These are phyloP conservation scores for Corymbia citriodora DNA, from an alignment of 441 rosid genomes.

Conservation along the genomic window DNA sequence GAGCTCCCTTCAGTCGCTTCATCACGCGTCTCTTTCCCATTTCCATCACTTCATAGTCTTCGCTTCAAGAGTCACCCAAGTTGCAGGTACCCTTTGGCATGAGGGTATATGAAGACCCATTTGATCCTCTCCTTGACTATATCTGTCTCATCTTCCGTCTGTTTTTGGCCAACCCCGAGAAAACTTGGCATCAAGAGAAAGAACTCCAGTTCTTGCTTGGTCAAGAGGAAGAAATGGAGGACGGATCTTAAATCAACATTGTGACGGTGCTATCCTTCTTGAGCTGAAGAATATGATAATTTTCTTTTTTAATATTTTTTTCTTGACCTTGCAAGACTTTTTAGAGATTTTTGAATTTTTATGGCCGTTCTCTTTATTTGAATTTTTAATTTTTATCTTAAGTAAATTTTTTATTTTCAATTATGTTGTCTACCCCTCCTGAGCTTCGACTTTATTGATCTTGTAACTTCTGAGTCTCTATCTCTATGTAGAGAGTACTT, in stretches of 20 bases:
- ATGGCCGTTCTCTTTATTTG: background rate
- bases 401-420: background rate
- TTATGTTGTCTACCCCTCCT: conserved; percentile 21
- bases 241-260: background rate
- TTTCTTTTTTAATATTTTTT: conserved; percentile 12
- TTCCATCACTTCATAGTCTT: conserved; percentile 5
- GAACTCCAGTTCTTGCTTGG: background rate
- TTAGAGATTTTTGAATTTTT: accelerated
- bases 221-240: background rate
- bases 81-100: background rate
- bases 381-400: background rate
- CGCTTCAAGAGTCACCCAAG: background rate
- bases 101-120: background rate
- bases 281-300: conserved; percentile 25
- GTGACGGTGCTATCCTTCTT: conserved; percentile 34
- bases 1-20: background rate
- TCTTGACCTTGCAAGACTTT: conserved; percentile 91
- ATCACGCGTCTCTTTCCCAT: background rate
- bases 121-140: background rate
- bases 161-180: background rate
- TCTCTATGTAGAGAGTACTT: background rate
- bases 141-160: background rate
- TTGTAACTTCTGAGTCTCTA: background rate
- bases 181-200: background rate
- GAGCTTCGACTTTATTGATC: background rate